phyloP scores from a whole-genome alignment of 345 rosid genomes.

The Arabidopsis arenosa region DNA sequence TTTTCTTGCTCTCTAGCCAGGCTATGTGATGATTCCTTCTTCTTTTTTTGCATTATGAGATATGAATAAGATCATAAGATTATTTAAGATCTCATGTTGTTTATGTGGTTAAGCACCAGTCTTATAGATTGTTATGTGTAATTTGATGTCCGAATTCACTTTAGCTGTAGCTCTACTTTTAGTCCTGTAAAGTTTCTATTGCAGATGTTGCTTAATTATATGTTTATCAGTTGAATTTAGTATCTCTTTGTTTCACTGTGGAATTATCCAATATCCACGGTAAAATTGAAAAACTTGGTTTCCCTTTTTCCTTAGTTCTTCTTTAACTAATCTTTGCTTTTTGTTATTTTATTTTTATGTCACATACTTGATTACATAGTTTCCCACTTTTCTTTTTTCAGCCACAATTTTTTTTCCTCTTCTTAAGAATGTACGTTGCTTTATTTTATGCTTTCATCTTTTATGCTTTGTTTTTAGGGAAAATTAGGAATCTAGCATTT shows the following conservation, averaged over 20 bases:
- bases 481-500: not conserved
- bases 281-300: not conserved
- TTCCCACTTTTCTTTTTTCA: not conserved
- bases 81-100: constrained; percentile 16
- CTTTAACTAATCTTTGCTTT: constrained; percentile 23
- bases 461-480: not conserved
- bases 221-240: not conserved
- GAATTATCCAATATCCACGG: constrained; percentile 7
- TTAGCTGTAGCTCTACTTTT: not conserved
- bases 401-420: not conserved
- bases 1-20: constrained; percentile 1
- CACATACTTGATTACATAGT: not conserved
- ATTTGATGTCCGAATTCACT: constrained; percentile 1
- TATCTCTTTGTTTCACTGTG: not conserved
- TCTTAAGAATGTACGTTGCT: not conserved
- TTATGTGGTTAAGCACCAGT: constrained; percentile 19
- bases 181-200: not conserved
- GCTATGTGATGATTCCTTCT: constrained; percentile 30
- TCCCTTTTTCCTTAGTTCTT: not conserved
- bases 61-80: constrained; percentile 36
- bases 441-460: not conserved
- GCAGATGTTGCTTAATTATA: not conserved
- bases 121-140: not conserved
- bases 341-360: not conserved
- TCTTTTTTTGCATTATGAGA: constrained; percentile 9